Percentiles rank a stretch among this genome's conserved stretches.
Conservation (phyloP, 129 eudicot genomes). For the Centella asiatica region DNA sequence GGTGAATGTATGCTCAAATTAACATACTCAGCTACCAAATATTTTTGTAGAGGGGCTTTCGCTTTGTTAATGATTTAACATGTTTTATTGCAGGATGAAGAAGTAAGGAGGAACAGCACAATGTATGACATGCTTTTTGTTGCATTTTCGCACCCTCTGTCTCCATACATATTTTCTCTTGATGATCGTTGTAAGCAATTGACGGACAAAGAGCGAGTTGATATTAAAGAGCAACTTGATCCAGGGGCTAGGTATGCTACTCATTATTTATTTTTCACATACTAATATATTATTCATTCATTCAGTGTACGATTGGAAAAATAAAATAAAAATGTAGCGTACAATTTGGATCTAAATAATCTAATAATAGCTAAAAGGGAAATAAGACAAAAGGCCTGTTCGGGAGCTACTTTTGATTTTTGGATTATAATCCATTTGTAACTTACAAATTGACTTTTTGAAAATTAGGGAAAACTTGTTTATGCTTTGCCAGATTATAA, state of each 20-base stretch:
- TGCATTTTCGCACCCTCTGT: constrained; percentile 62
- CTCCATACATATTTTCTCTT: constrained; percentile 83
- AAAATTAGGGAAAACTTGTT: too few relatives aligned
- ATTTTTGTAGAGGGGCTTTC: not conserved
- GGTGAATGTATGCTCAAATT: not conserved
- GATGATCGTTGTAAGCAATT: constrained; percentile 77
- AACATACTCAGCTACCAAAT: not conserved
- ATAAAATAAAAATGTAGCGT: too few relatives aligned
- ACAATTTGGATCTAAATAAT: too few relatives aligned
- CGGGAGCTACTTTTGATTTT: too few relatives aligned
- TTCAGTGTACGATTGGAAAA: not conserved
- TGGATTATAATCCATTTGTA: too few relatives aligned
- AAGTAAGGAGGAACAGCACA: constrained; percentile 71
- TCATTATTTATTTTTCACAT: not conserved
- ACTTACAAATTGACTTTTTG: too few relatives aligned
- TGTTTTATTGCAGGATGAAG: constrained; percentile 54
- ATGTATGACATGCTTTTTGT: constrained; percentile 82
- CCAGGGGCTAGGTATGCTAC: constrained; percentile 65
- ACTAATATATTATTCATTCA: not conserved
- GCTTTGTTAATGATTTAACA: not conserved
- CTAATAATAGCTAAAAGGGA: too few relatives aligned
- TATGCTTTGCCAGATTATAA: too few relatives aligned
- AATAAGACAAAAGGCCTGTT: too few relatives aligned
- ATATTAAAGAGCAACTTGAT: constrained; percentile 59
- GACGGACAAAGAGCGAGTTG: constrained; percentile 41